A percentile compares a stretch with the other conserved stretches of the same genome.
phyloP scores from a whole-genome alignment of 768 basidiomycete genomes.

The Kwoniella heveanensis region DNA sequence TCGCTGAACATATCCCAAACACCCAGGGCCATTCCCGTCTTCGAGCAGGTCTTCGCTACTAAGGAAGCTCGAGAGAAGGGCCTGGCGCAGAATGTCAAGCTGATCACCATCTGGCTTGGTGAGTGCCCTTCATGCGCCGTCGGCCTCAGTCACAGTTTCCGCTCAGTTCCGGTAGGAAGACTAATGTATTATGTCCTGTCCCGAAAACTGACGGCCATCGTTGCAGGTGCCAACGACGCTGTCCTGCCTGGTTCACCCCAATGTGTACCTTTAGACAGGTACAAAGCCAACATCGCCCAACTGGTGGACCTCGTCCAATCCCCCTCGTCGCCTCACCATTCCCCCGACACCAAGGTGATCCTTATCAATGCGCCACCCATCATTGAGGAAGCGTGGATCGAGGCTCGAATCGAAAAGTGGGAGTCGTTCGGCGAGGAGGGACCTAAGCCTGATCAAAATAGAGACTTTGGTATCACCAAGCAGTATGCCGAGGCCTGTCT shows the following conservation, averaged over 20 bases:
- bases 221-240: slow-evolving; percentile 73
- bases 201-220: not conserved
- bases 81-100: slow-evolving; percentile 62
- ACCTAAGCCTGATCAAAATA: slow-evolving; percentile 64
- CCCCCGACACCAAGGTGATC: slow-evolving; percentile 72
- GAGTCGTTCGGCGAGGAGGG: slow-evolving; percentile 62
- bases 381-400: slow-evolving; percentile 46
- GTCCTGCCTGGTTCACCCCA: slow-evolving; percentile 67
- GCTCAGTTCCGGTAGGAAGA: no score
- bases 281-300: slow-evolving; percentile 65
- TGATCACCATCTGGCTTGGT: slow-evolving; percentile 88
- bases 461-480: slow-evolving; percentile 66
- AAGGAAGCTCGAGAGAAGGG: slow-evolving; percentile 59
- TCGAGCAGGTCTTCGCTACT: slow-evolving; percentile 71
- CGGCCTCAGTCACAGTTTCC: no score
- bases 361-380: slow-evolving; percentile 85
- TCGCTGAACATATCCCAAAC: no score
- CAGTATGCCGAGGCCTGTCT: slow-evolving; percentile 72
- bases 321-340: slow-evolving; percentile 67
- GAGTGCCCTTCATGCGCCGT: no score
- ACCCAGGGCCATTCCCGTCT: slow-evolving; percentile 71
- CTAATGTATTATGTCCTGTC: no score
- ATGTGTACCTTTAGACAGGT: slow-evolving; percentile 72
- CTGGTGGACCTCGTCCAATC: slow-evolving; percentile 68
- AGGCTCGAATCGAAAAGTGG: slow-evolving; percentile 63